Conservation (phyloP, 257 asterid genomes). For the Fraxinus pennsylvanica region DNA sequence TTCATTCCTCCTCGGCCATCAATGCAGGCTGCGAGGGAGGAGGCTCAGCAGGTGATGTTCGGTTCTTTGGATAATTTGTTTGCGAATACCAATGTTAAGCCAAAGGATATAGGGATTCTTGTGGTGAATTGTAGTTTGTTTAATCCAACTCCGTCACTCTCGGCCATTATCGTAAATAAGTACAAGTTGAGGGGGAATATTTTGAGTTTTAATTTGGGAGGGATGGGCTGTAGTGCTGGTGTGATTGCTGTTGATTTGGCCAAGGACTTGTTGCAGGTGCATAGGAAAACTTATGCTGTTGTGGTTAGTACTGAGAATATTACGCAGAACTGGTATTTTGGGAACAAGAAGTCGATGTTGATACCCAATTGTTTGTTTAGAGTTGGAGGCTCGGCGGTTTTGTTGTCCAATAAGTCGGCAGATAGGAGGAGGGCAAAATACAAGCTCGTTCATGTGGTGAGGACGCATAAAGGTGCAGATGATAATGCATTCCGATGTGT, state of each 20-base stretch:
- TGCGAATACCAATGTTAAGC: constrained; percentile 52
- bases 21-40: constrained; percentile 78
- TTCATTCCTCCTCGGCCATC: constrained; percentile 65
- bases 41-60: constrained; percentile 73
- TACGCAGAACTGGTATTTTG: constrained; percentile 81
- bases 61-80: constrained; percentile 67
- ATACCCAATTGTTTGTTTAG: constrained; percentile 78
- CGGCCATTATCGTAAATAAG: constrained; percentile 75
- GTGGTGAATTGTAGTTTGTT: constrained; percentile 76
- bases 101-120: constrained; percentile 68
- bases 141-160: constrained; percentile 68
- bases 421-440: constrained; percentile 65
- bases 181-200: constrained; percentile 78
- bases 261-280: constrained; percentile 71
- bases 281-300: constrained; percentile 69
- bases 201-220: constrained; percentile 71
- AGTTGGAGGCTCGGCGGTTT: constrained; percentile 66
- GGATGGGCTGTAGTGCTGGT: constrained; percentile 92
- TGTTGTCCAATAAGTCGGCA: constrained; percentile 56
- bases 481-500: constrained; percentile 74
- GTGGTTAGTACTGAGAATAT: constrained; percentile 75
- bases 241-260: constrained; percentile 72
- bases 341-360: constrained; percentile 28
- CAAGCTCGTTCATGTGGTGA: constrained; percentile 72
- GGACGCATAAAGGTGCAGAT: constrained; percentile 77